Conservation (phyloP, 2,329 filamentous ascomycete genomes). For the Paradendryphiella salina region DNA sequence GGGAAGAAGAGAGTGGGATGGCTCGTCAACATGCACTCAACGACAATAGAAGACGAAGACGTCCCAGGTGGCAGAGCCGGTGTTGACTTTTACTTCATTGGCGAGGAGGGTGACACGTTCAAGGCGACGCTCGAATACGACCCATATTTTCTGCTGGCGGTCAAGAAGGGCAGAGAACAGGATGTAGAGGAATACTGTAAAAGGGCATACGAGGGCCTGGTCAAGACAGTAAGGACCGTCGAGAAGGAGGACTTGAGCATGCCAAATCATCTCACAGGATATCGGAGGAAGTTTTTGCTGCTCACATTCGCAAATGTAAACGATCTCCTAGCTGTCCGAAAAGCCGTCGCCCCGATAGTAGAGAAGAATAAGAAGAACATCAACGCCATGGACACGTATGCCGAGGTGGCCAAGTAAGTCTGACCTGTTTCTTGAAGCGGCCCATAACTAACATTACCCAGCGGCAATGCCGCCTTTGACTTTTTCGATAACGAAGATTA, state of each 20-base stretch:
- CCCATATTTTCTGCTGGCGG: constrained; percentile 91
- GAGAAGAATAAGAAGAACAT: constrained; percentile 97
- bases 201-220: constrained; percentile 76
- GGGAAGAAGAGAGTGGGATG: constrained; percentile 85
- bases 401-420: constrained; percentile 84
- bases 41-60: constrained; percentile 80
- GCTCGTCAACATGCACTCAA: constrained; percentile 94
- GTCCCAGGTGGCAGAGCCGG: constrained; percentile 82
- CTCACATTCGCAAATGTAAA: constrained; percentile 84
- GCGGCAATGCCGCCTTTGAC: constrained; percentile 81
- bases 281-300: constrained; percentile 84
- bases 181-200: constrained; percentile 95
- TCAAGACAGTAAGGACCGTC: constrained; percentile 75
- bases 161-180: constrained; percentile 81
- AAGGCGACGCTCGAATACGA: constrained; percentile 97
- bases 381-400: constrained; percentile 97
- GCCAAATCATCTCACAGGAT: constrained; percentile 94
- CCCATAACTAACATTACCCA: constrained; percentile 43
- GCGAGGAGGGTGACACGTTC: constrained; percentile 76
- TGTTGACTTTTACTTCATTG: constrained; percentile 94
- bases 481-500: constrained; percentile 86
- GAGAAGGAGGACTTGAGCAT: constrained; percentile 93
- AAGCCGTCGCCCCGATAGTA: constrained; percentile 83
- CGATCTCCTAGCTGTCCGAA: constrained; percentile 82
- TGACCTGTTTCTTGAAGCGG: not conserved